These are phyloP conservation scores for Trichophyton schoenleinii DNA, from an alignment of 2,329 filamentous ascomycete genomes.

Conservation along the genomic window DNA sequence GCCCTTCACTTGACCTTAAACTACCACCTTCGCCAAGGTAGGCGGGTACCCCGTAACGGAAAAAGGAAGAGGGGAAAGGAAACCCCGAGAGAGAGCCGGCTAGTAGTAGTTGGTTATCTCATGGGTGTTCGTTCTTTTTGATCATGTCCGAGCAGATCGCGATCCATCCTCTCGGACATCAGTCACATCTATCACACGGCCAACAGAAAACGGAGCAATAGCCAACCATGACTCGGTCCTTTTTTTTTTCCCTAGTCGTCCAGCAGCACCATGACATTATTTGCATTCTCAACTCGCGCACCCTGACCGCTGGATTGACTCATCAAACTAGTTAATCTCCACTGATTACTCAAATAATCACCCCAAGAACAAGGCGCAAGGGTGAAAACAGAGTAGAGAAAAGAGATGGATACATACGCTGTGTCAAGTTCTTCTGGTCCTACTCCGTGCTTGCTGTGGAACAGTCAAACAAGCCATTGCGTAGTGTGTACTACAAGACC, in stretches of 20 bases:
- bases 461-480: not conserved
- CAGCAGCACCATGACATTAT: not conserved
- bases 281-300: not conserved
- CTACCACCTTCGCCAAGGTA: not conserved
- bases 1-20: not conserved
- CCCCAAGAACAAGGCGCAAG: not conserved
- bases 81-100: not conserved
- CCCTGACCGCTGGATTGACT: not conserved
- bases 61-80: not conserved
- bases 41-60: not conserved
- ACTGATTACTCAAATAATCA: not conserved
- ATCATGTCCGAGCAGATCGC: not conserved
- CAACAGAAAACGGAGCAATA: not conserved
- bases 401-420: not conserved
- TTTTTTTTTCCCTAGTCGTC: not conserved
- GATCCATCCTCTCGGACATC: conserved; percentile 2
- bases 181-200: not conserved
- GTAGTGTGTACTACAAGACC: not conserved
- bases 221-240: not conserved
- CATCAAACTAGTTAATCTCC: not conserved
- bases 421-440: not conserved
- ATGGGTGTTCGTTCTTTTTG: not conserved
- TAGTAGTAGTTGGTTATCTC: not conserved
- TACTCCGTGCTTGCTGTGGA: not conserved
- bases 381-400: not conserved